A percentile compares a stretch with the other conserved stretches of the same genome.
phyloP scores from a whole-genome alignment of 805 yeast species.

The Metschnikowia arizonensis region DNA sequence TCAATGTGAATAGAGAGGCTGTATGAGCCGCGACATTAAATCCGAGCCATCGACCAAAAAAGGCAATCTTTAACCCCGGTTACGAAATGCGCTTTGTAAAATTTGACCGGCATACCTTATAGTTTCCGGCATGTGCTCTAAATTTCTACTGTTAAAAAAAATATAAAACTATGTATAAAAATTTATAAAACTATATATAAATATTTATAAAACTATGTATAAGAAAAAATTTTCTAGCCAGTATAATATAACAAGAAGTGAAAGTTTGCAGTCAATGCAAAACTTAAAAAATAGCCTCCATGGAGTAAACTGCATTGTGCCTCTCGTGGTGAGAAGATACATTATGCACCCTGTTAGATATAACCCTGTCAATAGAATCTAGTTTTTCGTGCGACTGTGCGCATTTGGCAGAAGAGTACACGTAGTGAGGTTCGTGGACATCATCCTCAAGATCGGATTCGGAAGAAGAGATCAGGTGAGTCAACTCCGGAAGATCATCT shows the following conservation, averaged over 20 bases:
- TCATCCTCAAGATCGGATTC: conserved; percentile 18
- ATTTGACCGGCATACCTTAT: background rate
- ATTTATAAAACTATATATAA: background rate
- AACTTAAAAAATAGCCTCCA: conserved; percentile 36
- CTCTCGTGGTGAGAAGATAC: conserved; percentile 20
- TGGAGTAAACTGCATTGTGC: conserved; percentile 33
- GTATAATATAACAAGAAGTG: background rate
- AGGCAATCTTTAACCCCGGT: background rate
- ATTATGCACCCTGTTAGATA: background rate
- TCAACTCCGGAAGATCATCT: conserved; percentile 16
- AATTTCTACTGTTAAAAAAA: too few relatives aligned
- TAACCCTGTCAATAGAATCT: background rate
- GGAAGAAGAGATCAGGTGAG: conserved; percentile 15
- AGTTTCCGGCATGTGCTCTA: too few relatives aligned
- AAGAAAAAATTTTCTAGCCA: background rate
- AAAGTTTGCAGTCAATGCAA: background rate
- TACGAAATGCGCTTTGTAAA: background rate
- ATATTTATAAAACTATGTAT: background rate
- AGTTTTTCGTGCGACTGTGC: conserved; percentile 6
- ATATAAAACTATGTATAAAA: background rate
- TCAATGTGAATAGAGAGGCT: background rate
- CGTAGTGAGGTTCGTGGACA: conserved; percentile 9
- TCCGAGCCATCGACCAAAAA: background rate
- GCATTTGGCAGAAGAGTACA: conserved; percentile 8
- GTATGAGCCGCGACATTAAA: background rate